Percentiles rank a stretch among this genome's conserved stretches.
These are phyloP conservation scores for Phascolomyces articulosus DNA, from an alignment of 371 early-diverging fungal genomes.

Conservation along the genomic window DNA sequence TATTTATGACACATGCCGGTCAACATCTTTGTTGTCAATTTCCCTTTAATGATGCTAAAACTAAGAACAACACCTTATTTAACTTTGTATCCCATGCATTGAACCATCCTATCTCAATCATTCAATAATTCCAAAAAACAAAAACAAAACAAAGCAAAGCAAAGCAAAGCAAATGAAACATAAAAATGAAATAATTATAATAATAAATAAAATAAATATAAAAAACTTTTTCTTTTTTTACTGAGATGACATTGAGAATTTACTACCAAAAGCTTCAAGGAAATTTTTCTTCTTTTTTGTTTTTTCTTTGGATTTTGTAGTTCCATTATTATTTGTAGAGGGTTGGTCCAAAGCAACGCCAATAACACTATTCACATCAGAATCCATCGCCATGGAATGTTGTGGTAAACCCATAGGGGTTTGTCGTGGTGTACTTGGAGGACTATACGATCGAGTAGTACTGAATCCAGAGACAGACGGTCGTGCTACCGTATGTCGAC, in stretches of 20 bases:
- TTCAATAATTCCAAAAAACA: too few species aligned
- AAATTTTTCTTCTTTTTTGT: constrained; percentile 25
- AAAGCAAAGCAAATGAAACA: too few species aligned
- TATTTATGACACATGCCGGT: neutral
- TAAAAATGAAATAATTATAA: too few species aligned
- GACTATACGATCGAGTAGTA: constrained; percentile 14
- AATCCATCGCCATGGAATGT: constrained; percentile 7
- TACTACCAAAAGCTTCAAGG: constrained; percentile 26
- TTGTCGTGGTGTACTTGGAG: constrained; percentile 19
- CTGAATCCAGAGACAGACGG: constrained; percentile 4
- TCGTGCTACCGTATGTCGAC: constrained; percentile 7
- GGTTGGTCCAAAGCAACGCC: constrained; percentile 7
- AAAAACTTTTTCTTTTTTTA: neutral
- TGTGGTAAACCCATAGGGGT: constrained; percentile 17
- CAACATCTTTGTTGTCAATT: neutral
- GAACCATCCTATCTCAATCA: too few species aligned
- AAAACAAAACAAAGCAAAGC: too few species aligned
- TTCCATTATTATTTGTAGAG: neutral
- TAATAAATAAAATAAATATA: too few species aligned
- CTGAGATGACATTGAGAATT: constrained; percentile 27
- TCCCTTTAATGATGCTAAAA: neutral
- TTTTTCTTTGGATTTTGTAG: constrained; percentile 15
- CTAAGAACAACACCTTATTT: too few species aligned
- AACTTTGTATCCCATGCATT: too few species aligned
- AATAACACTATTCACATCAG: neutral